phyloP scores from a whole-genome alignment of 441 rosid species.

The Erodium chrysanthum region DNA sequence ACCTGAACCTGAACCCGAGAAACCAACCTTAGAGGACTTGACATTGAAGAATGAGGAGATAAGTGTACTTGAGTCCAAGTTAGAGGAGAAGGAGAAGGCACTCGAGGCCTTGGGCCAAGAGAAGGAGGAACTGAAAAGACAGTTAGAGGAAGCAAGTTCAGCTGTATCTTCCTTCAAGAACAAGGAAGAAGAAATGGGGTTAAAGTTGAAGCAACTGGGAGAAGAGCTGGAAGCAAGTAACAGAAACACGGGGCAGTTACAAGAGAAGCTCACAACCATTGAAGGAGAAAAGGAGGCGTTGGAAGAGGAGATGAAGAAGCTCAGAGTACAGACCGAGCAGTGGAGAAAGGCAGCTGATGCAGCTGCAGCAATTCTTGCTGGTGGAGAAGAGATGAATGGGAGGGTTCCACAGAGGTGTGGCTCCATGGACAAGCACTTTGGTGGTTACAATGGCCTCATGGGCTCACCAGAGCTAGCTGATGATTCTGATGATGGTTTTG shows the following conservation, averaged over 20 bases:
- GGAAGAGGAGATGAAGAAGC: slow-evolving; percentile 76
- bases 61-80: slow-evolving; percentile 36
- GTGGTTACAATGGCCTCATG: slow-evolving; percentile 37
- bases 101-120: slow-evolving; percentile 33
- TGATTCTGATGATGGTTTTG: slow-evolving; percentile 49
- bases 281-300: slow-evolving; percentile 51
- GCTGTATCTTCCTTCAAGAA: slow-evolving; percentile 30
- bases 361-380: slow-evolving; percentile 48
- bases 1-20: background rate
- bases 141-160: slow-evolving; percentile 34
- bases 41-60: slow-evolving; percentile 47
- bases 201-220: slow-evolving; percentile 34
- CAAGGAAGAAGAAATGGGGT: slow-evolving; percentile 41
- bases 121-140: slow-evolving; percentile 48
- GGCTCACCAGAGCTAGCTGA: slow-evolving; percentile 58
- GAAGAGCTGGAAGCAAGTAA: slow-evolving; percentile 55
- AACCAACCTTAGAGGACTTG: slow-evolving; percentile 26
- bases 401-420: slow-evolving; percentile 31
- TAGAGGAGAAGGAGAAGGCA: slow-evolving; percentile 57
- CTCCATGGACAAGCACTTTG: slow-evolving; percentile 66
- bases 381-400: slow-evolving; percentile 47
- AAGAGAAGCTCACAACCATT: slow-evolving; percentile 43
- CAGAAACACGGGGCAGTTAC: slow-evolving; percentile 32
- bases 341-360: slow-evolving; percentile 59
- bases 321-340: slow-evolving; percentile 81